phyloP scores from a whole-genome alignment of 1,284 basidiomycete genomes.

The Moesziomyces parantarcticus region DNA sequence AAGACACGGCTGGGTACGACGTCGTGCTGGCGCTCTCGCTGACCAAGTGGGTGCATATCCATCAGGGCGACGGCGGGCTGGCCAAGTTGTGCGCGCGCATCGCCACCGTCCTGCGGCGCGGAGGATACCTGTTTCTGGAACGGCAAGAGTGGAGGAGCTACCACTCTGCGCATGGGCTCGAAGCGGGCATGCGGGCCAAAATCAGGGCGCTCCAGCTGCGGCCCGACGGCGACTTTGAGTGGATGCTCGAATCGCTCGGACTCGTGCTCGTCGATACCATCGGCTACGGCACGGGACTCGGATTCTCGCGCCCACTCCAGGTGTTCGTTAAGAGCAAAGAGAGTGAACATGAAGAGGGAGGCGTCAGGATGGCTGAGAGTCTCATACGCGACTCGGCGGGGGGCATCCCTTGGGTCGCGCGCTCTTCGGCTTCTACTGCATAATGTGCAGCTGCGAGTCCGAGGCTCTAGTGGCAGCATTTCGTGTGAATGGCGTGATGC shows the following conservation, averaged over 20 bases:
- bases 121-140: constrained; percentile 26
- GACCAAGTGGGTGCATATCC: constrained; percentile 52
- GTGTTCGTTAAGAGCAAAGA: constrained; percentile 16
- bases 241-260: constrained; percentile 23
- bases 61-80: constrained; percentile 28
- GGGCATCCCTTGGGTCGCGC: constrained; percentile 15
- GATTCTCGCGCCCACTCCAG: constrained; percentile 26
- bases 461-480: no score
- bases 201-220: constrained; percentile 26
- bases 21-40: constrained; percentile 34
- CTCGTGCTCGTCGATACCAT: constrained; percentile 6
- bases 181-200: constrained; percentile 13
- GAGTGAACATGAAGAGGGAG: background rate
- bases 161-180: constrained; percentile 22
- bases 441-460: no score
- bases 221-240: constrained; percentile 36
- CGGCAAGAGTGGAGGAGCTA: constrained; percentile 40
- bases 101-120: constrained; percentile 5
- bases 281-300: constrained; percentile 14
- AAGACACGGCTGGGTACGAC: constrained; percentile 6
- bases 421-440: constrained; percentile 1
- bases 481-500: background rate
- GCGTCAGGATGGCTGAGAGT: background rate
- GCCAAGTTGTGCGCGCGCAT: constrained; percentile 27
- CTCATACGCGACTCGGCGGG: background rate